Percentiles rank a stretch among this genome's conserved stretches.
These are phyloP conservation scores for Russula foetens DNA, from an alignment of 768 basidiomycete species.

Conservation along the genomic window DNA sequence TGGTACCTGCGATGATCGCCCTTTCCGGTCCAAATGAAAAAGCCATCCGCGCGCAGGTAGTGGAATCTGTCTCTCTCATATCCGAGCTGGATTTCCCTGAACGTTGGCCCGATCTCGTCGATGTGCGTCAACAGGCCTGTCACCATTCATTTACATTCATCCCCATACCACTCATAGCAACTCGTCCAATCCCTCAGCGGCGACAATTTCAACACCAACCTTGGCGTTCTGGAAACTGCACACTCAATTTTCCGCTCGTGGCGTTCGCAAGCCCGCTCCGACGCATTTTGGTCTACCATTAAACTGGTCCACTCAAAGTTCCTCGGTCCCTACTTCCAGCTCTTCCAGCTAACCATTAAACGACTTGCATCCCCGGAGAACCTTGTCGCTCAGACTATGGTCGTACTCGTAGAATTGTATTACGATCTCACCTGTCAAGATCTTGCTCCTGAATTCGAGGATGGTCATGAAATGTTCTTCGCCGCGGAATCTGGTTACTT, in stretches of 20 bases:
- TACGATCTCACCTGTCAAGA: conserved; percentile 95
- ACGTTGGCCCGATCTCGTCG: conserved; percentile 82
- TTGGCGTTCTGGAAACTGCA: conserved; percentile 87
- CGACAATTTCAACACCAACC: conserved; percentile 76
- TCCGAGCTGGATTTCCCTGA: conserved; percentile 88
- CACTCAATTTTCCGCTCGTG: conserved; percentile 94
- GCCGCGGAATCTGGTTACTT: conserved; percentile 61
- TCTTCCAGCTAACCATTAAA: conserved; percentile 63
- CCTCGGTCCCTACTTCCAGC: conserved; percentile 71
- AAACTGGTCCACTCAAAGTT: conserved; percentile 84
- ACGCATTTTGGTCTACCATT: conserved; percentile 83
- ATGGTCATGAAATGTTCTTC: conserved; percentile 78
- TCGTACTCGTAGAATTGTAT: conserved; percentile 77
- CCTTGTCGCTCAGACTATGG: conserved; percentile 64
- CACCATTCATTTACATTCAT: not conserved
- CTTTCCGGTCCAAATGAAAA: conserved; percentile 71
- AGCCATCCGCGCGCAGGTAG: conserved; percentile 72
- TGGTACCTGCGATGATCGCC: conserved; percentile 88
- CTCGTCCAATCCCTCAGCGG: conserved; percentile 75
- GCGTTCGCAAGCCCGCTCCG: conserved; percentile 84
- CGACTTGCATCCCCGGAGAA: conserved; percentile 36
- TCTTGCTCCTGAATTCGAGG: conserved; percentile 90
- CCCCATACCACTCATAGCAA: conserved; percentile 40
- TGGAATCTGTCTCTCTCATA: conserved; percentile 87
- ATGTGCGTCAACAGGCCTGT: conserved; percentile 48